Conservation (phyloP, 768 basidiomycete species). For the Leucocoprinus leucothites region DNA sequence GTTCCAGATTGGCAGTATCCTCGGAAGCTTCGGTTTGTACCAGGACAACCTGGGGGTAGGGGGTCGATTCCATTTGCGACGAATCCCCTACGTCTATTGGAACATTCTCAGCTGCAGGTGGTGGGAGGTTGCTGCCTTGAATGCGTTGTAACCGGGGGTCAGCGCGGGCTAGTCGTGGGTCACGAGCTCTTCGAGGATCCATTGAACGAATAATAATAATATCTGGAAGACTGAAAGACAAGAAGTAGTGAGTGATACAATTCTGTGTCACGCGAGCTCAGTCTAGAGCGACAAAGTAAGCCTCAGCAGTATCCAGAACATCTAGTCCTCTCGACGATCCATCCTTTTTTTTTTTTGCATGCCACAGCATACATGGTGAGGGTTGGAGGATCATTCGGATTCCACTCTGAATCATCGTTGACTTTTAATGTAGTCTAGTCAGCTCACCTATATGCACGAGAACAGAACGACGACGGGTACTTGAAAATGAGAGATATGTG, state of each 20-base stretch:
- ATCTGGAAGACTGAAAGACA: conserved; percentile 24
- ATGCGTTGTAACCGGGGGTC: conserved; percentile 62
- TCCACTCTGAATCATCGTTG: conserved; percentile 93
- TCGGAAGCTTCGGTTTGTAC: conserved; percentile 8
- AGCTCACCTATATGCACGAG: background rate
- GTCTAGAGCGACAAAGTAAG: conserved; percentile 21
- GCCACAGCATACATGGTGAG: conserved; percentile 13
- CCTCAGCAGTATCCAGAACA: conserved; percentile 96
- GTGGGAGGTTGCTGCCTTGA: conserved; percentile 11
- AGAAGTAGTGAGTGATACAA: conserved; percentile 8
- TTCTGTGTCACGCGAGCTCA: background rate
- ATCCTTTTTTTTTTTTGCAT: conserved; percentile 23
- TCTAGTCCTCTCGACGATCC: conserved; percentile 76
- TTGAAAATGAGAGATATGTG: too few species aligned
- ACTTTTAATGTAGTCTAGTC: conserved; percentile 21
- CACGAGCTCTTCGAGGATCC: conserved; percentile 80
- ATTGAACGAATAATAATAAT: too few species aligned
- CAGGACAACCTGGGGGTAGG: background rate
- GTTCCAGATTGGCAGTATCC: background rate
- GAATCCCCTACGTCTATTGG: conserved; percentile 2
- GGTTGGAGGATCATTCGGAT: conserved; percentile 66
- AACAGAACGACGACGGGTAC: background rate
- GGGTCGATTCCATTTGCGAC: conserved; percentile 6
- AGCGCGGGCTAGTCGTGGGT: conserved; percentile 71
- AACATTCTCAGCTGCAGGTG: conserved; percentile 13